phyloP scores from a whole-genome alignment of 208 protist genomes.

The Wallacemonas sp. region DNA sequence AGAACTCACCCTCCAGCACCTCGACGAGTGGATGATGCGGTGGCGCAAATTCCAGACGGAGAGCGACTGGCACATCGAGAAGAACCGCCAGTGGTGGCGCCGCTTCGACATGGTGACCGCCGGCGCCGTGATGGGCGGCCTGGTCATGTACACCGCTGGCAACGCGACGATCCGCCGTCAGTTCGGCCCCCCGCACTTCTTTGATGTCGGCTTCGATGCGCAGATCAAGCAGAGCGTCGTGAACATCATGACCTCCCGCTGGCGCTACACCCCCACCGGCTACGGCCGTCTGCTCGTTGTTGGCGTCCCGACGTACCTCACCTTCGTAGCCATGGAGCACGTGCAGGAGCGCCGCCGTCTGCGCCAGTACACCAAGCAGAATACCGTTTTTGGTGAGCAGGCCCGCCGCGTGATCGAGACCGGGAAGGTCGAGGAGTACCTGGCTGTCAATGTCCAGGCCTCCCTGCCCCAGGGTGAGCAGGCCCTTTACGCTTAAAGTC shows the following conservation, averaged over 20 bases:
- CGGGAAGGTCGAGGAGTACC: conserved; percentile 87
- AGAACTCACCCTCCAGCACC: conserved; percentile 87
- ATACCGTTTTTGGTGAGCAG: conserved; percentile 91
- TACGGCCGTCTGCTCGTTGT: conserved; percentile 79
- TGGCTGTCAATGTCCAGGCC: conserved; percentile 81
- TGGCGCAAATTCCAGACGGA: conserved; percentile 92
- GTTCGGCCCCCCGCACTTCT: conserved; percentile 87
- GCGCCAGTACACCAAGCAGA: conserved; percentile 70
- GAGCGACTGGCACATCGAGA: conserved; percentile 89
- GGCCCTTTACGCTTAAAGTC: conserved; percentile 71
- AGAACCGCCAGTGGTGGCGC: conserved; percentile 86
- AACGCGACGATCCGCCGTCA: conserved; percentile 71
- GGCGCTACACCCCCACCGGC: conserved; percentile 85
- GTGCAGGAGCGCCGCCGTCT: conserved; percentile 72
- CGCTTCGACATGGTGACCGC: conserved; percentile 54
- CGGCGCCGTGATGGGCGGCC: conserved; percentile 40
- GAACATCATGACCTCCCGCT: conserved; percentile 61
- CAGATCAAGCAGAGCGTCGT: conserved; percentile 62
- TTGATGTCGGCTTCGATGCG: conserved; percentile 79
- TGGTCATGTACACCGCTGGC: conserved; percentile 74
- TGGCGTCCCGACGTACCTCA: conserved; percentile 70
- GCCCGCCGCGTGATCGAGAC: conserved; percentile 74
- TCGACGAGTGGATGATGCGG: conserved; percentile 92
- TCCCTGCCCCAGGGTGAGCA: conserved; percentile 59
- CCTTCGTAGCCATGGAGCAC: conserved; percentile 76